Evolutionary conservation across 352 stramenopile species (phyloP), one percentile per base, ranked within the genome.

Genomic region (Plasmopara halstedii): DNA sequence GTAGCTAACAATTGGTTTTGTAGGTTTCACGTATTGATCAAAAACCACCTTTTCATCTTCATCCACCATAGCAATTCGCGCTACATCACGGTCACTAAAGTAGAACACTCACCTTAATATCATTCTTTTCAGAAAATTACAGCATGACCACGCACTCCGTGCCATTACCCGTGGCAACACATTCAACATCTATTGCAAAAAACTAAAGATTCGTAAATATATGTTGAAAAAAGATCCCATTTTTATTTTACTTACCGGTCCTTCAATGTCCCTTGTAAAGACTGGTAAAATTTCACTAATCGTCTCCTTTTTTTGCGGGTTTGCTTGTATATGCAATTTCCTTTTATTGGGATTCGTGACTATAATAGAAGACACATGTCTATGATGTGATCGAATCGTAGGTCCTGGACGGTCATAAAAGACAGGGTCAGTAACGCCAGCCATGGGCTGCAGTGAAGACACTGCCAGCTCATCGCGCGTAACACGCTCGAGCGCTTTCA

Each of bases 131-230:
- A n/a, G n/a, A n/a, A n/a, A n/a, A n/a, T n/a, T n/a, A n/a, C n/a
- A n/a, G n/a, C n/a, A n/a, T n/a, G n/a, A n/a, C n/a, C 9, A 74
- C 72, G 46, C 49, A 92, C 81, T 76, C 67, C 31, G 63, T 80
- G 41, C 80, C 83, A 21, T 62, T 83, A 13, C 88, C 88, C 0
- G 84, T 95, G 13, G 88, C 86, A 11, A 97, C 83, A 60, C 88
- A 97, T 62, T 97, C 88, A 43, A 97, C 86, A 56, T 97, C 88
- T 56, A 97, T 95, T 8, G 84, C 87, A 44, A 89, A 96, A 56
- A 96, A 95, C 75, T 87, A 21, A 59, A 42, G 29, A 7, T 35
- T 35, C 15, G 39, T 46, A 17, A n/a, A n/a, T n/a, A n/a, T n/a
- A n/a, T n/a, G n/a, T n/a, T n/a, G n/a, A n/a, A 39, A 50, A 39